Conservation (phyloP, 1,139 yeast species). For the Meyerozyma sp. region DNA sequence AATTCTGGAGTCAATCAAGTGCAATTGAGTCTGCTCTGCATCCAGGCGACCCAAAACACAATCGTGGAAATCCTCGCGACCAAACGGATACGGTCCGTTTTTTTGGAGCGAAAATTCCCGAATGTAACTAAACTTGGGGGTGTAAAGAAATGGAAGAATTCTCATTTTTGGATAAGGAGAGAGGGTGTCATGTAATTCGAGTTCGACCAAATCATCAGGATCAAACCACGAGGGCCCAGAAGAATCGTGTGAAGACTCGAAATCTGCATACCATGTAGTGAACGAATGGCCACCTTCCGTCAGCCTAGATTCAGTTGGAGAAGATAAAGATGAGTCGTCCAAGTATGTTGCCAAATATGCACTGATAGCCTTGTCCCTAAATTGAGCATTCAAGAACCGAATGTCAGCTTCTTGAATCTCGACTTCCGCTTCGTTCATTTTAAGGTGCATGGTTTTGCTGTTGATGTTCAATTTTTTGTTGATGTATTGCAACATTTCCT, state of each 20-base stretch:
- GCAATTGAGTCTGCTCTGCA: constrained; percentile 49
- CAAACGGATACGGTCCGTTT: constrained; percentile 59
- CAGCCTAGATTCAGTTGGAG: neutral
- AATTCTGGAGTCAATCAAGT: neutral
- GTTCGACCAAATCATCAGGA: constrained; percentile 71
- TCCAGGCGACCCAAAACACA: constrained; percentile 58
- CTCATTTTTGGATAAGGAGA: constrained; percentile 52
- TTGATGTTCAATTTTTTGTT: constrained; percentile 55
- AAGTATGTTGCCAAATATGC: constrained; percentile 44
- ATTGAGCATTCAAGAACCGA: constrained; percentile 62
- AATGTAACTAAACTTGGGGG: constrained; percentile 75
- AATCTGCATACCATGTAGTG: constrained; percentile 12
- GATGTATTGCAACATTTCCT: constrained; percentile 58
- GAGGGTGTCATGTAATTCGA: constrained; percentile 47
- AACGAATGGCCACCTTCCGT: neutral
- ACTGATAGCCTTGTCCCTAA: constrained; percentile 50
- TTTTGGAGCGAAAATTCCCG: constrained; percentile 51
- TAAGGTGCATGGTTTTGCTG: constrained; percentile 49
- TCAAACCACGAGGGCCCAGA: constrained; percentile 65
- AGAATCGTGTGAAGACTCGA: constrained; percentile 37
- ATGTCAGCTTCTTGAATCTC: constrained; percentile 69
- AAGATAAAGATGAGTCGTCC: constrained; percentile 11
- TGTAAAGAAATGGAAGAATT: constrained; percentile 58
- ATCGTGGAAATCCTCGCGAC: constrained; percentile 59
- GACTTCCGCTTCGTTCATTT: constrained; percentile 72